Percentiles rank a stretch among this genome's conserved stretches.
Evolutionary conservation across 2,329 filamentous ascomycete genomes (phyloP).

Genomic region (Arthrinium phaeospermum): DNA sequence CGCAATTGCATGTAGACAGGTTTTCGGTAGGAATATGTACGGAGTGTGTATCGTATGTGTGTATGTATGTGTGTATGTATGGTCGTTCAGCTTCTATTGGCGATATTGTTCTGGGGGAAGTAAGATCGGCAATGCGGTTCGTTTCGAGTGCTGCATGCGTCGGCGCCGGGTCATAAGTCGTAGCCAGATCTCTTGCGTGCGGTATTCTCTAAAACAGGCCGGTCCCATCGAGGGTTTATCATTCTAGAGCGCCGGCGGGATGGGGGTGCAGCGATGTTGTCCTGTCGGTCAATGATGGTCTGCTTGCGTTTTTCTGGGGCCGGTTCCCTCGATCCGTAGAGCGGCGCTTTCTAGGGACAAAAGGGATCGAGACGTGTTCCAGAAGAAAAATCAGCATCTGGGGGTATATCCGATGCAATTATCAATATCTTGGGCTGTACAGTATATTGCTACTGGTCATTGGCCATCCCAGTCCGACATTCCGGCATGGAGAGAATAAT

Average conservation of each 20-base stretch:
- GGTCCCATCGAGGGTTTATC: constrained; percentile 19
- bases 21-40: constrained; percentile 14
- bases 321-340: constrained; percentile 3
- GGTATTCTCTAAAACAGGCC: constrained; percentile 27
- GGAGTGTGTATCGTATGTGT: neutral
- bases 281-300: constrained; percentile 1
- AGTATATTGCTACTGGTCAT: constrained; percentile 15
- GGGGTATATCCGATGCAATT: constrained; percentile 13
- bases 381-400: constrained; percentile 12
- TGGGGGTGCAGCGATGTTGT: neutral
- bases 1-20: constrained; percentile 24
- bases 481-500: constrained; percentile 11
- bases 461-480: constrained; percentile 9
- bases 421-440: neutral
- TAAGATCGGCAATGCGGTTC: constrained; percentile 23
- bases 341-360: neutral
- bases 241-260: constrained; percentile 7
- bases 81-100: constrained; percentile 13
- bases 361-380: constrained; percentile 11
- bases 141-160: constrained; percentile 3
- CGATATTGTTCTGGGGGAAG: constrained; percentile 18
- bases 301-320: constrained; percentile 1
- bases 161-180: constrained; percentile 32
- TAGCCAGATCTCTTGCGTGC: constrained; percentile 21
- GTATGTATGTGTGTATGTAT: neutral